Base-by-base conservation (phyloP, 371 early-diverging fungal species). In the Actinomortierella wolfii region DNA sequence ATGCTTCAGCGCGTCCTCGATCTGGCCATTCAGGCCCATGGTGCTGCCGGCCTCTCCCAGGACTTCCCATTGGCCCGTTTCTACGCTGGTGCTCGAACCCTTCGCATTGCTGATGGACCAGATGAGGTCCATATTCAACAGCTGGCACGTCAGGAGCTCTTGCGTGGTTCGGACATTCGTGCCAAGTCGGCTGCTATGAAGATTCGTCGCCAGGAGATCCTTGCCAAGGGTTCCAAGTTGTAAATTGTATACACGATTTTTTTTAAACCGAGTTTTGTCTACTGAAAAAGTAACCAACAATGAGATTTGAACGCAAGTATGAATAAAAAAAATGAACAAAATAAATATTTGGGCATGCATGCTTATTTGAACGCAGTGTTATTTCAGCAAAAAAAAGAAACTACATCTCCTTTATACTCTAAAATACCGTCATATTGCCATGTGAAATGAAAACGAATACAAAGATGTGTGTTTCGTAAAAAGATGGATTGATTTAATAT, bases 101-200 rank as follows among this genome's bases (percentile, higher is more conserved):
- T 97, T 52, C 88, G 96, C 61, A 91, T 93, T 71, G 98, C 97
- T 23, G 98, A 97, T 81, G 97, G 92, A 1, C 94, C 94, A 1
- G 94, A 94, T 64, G 94, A 92, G 71, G 93, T 92, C 7, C 94
- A 94, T 62, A 78, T 78, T 8, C 74, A 78, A 68, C 93, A 92
- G 69, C 81, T 94, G 61, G 90, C 86, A 1, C 82, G 83, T 61
- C 66, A 74, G 28, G 93, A 94, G 76, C 54, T 90, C 55, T 62
- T 71, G 68, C 68, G 78, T 11, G 81, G 79, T 9, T 59, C 77
- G 15, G 61, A 63, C 6, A 74, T 76, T 43, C 67, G 66, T 44
- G 57, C 51, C 34, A 56, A 62, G 42, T 20, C 61, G 25, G 58
- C 60, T 21, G 59, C 58, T 3, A 51, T 67, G 28, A 56, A 50